phyloP scores from a whole-genome alignment of 2,329 filamentous ascomycete species.

The Aspergillus fumigatus region DNA sequence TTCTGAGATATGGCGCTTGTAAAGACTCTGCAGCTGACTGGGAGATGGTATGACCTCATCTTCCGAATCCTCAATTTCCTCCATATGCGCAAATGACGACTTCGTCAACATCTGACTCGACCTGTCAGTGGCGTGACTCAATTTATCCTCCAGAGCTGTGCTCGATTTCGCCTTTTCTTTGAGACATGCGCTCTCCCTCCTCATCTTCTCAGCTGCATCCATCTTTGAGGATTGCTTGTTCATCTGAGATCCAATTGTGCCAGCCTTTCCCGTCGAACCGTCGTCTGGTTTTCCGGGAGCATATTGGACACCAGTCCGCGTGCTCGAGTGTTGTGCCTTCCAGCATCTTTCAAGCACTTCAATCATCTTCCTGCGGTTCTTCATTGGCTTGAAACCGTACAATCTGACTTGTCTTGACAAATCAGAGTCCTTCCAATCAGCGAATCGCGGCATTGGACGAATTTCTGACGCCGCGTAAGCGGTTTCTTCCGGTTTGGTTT shows the following conservation, averaged over 20 bases:
- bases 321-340: slow-evolving; percentile 51
- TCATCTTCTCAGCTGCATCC: background rate
- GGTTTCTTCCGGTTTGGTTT: background rate
- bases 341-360: slow-evolving; percentile 66
- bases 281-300: background rate
- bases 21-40: slow-evolving; percentile 20
- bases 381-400: slow-evolving; percentile 70
- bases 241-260: background rate
- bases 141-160: background rate
- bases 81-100: slow-evolving; percentile 23
- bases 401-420: slow-evolving; percentile 58
- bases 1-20: slow-evolving; percentile 6
- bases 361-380: slow-evolving; percentile 65
- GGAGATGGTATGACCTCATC: slow-evolving; percentile 31
- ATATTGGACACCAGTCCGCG: slow-evolving; percentile 19
- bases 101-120: background rate
- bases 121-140: background rate
- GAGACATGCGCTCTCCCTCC: slow-evolving; percentile 8
- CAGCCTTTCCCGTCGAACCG: background rate
- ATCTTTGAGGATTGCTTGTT: slow-evolving; percentile 1
- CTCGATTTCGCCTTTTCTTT: slow-evolving; percentile 7
- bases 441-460: slow-evolving; percentile 52
- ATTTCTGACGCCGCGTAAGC: background rate
- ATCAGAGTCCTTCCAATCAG: slow-evolving; percentile 58
- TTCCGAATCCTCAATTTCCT: slow-evolving; percentile 37